phyloP scores from a whole-genome alignment of 352 stramenopile genomes.

The Hyaloperonospora brassicae region DNA sequence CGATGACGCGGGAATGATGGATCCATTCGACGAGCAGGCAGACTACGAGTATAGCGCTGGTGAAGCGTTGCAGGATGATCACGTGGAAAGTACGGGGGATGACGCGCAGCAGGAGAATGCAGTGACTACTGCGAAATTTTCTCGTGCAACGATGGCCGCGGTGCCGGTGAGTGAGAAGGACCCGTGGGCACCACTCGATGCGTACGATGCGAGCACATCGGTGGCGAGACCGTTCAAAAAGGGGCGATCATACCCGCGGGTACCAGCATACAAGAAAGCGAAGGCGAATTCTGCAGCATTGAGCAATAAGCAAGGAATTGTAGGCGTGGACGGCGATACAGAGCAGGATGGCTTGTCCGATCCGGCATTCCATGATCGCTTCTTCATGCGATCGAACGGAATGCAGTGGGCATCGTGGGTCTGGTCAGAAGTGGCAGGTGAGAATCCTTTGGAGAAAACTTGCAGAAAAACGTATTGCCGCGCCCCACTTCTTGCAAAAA shows the following conservation, averaged over 20 bases:
- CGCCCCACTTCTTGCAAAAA: slow-evolving; percentile 41
- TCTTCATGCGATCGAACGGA: slow-evolving; percentile 39
- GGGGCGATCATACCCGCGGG: slow-evolving; percentile 52
- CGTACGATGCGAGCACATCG: slow-evolving; percentile 65
- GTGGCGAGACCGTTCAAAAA: slow-evolving; percentile 67
- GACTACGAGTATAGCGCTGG: slow-evolving; percentile 31
- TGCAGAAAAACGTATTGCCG: slow-evolving; percentile 62
- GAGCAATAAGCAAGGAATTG: slow-evolving; percentile 31
- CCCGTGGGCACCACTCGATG: slow-evolving; percentile 61
- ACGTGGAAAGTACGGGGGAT: neutral
- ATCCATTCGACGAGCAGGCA: slow-evolving; percentile 23
- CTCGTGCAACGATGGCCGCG: neutral
- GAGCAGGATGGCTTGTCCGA: slow-evolving; percentile 48
- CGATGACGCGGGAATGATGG: slow-evolving; percentile 5
- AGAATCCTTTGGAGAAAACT: slow-evolving; percentile 44
- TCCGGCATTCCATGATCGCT: slow-evolving; percentile 53
- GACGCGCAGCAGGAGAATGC: slow-evolving; percentile 5
- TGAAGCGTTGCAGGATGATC: slow-evolving; percentile 1
- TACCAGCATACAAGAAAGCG: slow-evolving; percentile 36
- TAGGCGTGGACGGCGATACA: slow-evolving; percentile 32
- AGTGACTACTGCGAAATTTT: slow-evolving; percentile 1
- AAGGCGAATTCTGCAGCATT: slow-evolving; percentile 13
- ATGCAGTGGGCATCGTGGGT: slow-evolving; percentile 70
- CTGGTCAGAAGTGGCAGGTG: slow-evolving; percentile 43
- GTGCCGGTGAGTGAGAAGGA: slow-evolving; percentile 33